Evolutionary conservation across 495 filamentous ascomycete genomes (phyloP), one percentile per base, ranked within the genome.

Genomic region (Xylaria bambusicola): DNA sequence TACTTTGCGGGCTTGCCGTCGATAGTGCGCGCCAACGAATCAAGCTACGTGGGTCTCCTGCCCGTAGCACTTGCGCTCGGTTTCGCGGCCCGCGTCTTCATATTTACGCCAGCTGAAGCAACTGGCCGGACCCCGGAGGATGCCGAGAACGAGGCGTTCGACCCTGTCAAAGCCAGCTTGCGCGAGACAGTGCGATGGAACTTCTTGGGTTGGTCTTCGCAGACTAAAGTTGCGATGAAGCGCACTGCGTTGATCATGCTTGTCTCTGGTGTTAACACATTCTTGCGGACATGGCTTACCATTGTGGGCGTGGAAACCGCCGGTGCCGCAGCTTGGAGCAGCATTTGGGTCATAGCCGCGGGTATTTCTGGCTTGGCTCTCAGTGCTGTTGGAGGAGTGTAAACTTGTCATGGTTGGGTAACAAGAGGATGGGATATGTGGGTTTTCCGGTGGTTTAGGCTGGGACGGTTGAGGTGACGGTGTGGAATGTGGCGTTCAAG

Each of bases 1-100:
- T 79, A 93, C 75, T 94, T 96, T 62, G 75, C 83, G 1, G 79
- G 78, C 59, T 76, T 95, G 46, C 83, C 79, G 9, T 84, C 86
- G 44, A 75, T 97, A 60, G 77, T 76, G 27, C 73, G 80, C 29
- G 87, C 85, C 10, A 82, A 90, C 65, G 78, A 79, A 15, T 82
- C 84, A 13, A 81, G 80, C 1, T 76, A 86, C 44, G 47, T 82
- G 51, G 73, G 77, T 0, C 71, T 91, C 36, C 65, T 88, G n/a
- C 85, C 84, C 2, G 75, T 83, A 23, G 66, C 71, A 1, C 62
- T 82, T 10, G 61, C 75, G 26, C 72, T 80, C n/a, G 92, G 92
- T 8, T 78, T 82, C 58, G 88, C 89, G 1, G 85, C 86, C 23
- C 79, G 82, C 44, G 79, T 79, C 46, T 91, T 95, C 69, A 82